Evolutionary conservation across 306 rosid genomes (phyloP), one percentile per base, ranked within the genome.

Genomic region (Castanopsis chinensis): DNA sequence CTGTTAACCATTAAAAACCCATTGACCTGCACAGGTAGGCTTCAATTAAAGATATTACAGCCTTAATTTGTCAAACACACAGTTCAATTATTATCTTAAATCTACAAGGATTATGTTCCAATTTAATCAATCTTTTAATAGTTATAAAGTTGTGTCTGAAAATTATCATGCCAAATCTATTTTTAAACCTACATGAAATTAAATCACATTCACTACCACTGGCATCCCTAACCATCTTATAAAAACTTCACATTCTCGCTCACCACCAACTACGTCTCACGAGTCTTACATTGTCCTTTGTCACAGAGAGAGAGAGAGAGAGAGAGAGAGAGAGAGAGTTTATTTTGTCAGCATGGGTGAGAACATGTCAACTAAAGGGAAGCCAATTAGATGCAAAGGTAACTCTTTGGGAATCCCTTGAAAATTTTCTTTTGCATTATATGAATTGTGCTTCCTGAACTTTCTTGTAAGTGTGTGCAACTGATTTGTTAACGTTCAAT

Each of bases 371-470:
- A 83, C 43, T 25, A 84, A 78, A 85, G 92, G 84, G 41, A 83
- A 88, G 75, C 88, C 94, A 53, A 85, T 91, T 23, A 87, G 88
- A 82, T 89, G 97, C 71, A 89, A 80, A 91, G 96, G 97, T 91
- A 20, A 13, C 30, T 27, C 45, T 27, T 76, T 14, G 3, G 25
- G 41, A 30, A 1, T 2, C 3, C 25, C 3, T 35, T 13, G 0
- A 49, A 17, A 4, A 15, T 17, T 0, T 73, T 1, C 35, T 4
- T 18, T 5, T 18, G 17, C 17, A 49, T 49, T 17, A 49, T 49
- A 49, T 49, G 53, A 49, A 49, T 49, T 49, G 53, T 13, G 17
- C 17, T 49, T 49, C 17, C 17, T 12, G 14, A 49, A 49, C 53
- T 49, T 49, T 49, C 11, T 59, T 59, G 27, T 53, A 64, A 69